Percentiles rank a stretch among this genome's conserved stretches.
Conservation (phyloP, 805 yeast genomes). For the Hanseniaspora nectarophila region DNA sequence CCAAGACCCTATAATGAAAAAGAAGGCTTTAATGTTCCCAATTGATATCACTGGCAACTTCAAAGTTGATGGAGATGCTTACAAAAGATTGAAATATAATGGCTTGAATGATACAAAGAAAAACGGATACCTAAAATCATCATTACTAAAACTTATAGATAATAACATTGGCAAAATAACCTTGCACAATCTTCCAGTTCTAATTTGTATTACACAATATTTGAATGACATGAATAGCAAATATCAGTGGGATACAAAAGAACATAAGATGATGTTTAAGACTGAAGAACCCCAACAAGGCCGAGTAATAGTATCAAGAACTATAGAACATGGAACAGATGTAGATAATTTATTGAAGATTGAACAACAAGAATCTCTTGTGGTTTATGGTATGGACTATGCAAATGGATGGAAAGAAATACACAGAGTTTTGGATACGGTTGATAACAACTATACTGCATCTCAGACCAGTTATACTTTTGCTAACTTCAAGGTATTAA, state of each 20-base stretch:
- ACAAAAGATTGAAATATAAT: background rate
- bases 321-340: constrained; percentile 22
- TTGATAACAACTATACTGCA: background rate
- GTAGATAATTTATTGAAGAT: constrained; percentile 22
- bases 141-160: background rate
- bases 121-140: constrained; percentile 22
- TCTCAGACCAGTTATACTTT: background rate
- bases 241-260: constrained; percentile 19
- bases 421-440: constrained; percentile 27
- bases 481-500: background rate
- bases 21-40: constrained; percentile 47
- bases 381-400: constrained; percentile 33
- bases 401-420: constrained; percentile 38
- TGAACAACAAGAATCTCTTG: constrained; percentile 19
- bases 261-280: constrained; percentile 22
- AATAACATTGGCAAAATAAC: background rate
- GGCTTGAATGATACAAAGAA: constrained; percentile 17
- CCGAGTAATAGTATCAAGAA: constrained; percentile 32
- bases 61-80: constrained; percentile 18
- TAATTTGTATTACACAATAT: constrained; percentile 33
- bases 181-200: background rate
- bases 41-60: constrained; percentile 61
- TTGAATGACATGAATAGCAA: constrained; percentile 22
- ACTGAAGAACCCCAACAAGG: constrained; percentile 42
- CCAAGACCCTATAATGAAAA: constrained; percentile 34